phyloP scores from a whole-genome alignment of 2,329 filamentous ascomycete species.

The Xylaria sp. region DNA sequence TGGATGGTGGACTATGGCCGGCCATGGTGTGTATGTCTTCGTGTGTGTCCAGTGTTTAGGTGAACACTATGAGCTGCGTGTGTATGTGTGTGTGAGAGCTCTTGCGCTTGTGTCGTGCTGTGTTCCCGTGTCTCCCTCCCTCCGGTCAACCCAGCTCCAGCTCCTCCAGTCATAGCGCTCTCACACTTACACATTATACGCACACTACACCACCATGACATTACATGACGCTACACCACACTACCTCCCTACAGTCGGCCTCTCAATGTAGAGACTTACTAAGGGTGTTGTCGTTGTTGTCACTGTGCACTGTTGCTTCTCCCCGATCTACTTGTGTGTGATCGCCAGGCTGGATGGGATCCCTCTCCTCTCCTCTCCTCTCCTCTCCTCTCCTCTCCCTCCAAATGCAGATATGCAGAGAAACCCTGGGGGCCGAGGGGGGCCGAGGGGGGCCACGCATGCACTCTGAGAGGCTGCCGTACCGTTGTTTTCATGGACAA shows the following conservation, averaged over 20 bases:
- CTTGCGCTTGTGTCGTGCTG: not conserved
- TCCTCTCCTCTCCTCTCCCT: not conserved
- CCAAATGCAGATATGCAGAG: conserved; percentile 15
- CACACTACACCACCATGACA: not conserved
- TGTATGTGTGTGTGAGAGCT: not conserved
- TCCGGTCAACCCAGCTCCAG: not conserved
- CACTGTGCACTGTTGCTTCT: conserved; percentile 5
- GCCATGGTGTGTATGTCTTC: not conserved
- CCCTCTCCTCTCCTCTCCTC: not conserved
- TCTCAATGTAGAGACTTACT: not conserved
- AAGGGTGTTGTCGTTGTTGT: not conserved
- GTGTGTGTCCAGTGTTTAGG: not conserved
- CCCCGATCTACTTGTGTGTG: not conserved
- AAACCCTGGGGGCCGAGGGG: conserved; percentile 10
- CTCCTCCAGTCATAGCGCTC: conserved; percentile 4
- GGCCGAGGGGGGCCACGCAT: not conserved
- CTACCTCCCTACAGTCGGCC: not conserved
- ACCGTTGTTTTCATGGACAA: conserved; percentile 8
- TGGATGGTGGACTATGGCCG: not conserved
- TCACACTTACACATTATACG: not conserved
- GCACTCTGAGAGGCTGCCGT: conserved; percentile 13
- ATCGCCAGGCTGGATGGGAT: conserved; percentile 10
- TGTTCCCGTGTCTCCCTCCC: conserved; percentile 9
- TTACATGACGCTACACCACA: not conserved
- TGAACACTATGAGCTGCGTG: not conserved